These are phyloP conservation scores for Sporisorium iseilematis-ciliati DNA, from an alignment of 1,284 basidiomycete species.

Conservation along the genomic window DNA sequence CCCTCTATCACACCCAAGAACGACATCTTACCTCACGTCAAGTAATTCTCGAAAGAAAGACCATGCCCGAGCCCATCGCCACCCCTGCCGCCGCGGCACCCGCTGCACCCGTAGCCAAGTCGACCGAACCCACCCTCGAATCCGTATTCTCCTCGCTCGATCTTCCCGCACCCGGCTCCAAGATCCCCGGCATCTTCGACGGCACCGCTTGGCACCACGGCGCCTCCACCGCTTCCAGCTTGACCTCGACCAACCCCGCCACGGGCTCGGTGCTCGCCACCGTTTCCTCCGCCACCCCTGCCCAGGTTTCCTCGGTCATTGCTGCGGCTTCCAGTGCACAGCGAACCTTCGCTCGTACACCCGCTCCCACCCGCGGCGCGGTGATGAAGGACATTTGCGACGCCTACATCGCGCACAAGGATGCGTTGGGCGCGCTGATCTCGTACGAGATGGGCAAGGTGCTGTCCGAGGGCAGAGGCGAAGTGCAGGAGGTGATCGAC, in stretches of 20 bases:
- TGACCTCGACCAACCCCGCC: constrained; percentile 58
- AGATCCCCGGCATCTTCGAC: constrained; percentile 56
- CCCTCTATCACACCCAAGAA: too few species aligned
- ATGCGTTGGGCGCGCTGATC: constrained; percentile 81
- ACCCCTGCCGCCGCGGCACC: constrained; percentile 3
- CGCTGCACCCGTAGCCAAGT: constrained; percentile 1
- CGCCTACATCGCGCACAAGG: constrained; percentile 82
- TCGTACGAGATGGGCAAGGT: constrained; percentile 90
- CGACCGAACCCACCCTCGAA: constrained; percentile 16
- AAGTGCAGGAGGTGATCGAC: constrained; percentile 94
- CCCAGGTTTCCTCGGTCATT: constrained; percentile 78
- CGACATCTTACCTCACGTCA: too few species aligned
- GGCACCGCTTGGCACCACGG: constrained; percentile 50
- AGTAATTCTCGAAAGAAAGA: neutral
- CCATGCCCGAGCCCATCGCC: constrained; percentile 38
- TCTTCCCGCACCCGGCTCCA: constrained; percentile 42
- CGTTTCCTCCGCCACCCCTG: constrained; percentile 75
- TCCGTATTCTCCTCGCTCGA: constrained; percentile 29
- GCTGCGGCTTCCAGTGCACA: constrained; percentile 80
- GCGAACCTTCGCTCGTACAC: constrained; percentile 78
- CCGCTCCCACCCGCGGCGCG: constrained; percentile 88
- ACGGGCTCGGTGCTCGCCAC: constrained; percentile 56
- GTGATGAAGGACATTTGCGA: constrained; percentile 87
- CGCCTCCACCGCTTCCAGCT: constrained; percentile 14
- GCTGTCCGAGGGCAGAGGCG: constrained; percentile 87